phyloP scores from a whole-genome alignment of 148 eudicot genomes.

The Fagopyrum tataricum region DNA sequence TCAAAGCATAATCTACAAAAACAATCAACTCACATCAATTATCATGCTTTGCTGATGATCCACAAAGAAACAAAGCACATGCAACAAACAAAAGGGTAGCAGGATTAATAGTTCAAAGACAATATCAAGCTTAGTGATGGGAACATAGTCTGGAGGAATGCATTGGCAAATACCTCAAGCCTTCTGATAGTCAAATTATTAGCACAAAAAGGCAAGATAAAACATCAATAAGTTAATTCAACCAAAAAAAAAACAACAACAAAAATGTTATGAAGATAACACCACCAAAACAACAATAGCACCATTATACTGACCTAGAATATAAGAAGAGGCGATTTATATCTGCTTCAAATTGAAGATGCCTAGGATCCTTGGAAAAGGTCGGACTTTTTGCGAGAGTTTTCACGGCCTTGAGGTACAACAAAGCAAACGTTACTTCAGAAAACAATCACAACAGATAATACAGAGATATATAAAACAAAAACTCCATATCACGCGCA shows the following conservation, averaged over 20 bases:
- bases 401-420: conserved; percentile 56
- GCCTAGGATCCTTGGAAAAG: conserved; percentile 72
- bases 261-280: not conserved
- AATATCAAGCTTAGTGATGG: not conserved
- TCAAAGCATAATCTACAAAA: not conserved
- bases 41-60: conserved; percentile 2
- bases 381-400: conserved; percentile 82
- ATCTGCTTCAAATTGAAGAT: conserved; percentile 88
- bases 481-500: not conserved
- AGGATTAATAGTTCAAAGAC: not conserved
- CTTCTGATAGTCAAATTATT: not conserved
- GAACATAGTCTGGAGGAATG: not conserved
- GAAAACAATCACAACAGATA: not conserved
- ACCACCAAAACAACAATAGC: not conserved
- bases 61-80: not conserved
- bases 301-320: conserved; percentile 49
- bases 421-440: conserved; percentile 9
- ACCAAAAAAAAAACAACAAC: not conserved
- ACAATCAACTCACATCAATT: not conserved
- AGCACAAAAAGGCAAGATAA: not conserved
- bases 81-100: not conserved
- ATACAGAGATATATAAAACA: not conserved
- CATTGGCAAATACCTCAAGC: not conserved
- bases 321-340: conserved; percentile 82
- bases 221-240: not conserved